Evolutionary conservation across 73 alveolate species (phyloP), one percentile per base, ranked within the genome.

Genomic region (Loxodes magnus): DNA sequence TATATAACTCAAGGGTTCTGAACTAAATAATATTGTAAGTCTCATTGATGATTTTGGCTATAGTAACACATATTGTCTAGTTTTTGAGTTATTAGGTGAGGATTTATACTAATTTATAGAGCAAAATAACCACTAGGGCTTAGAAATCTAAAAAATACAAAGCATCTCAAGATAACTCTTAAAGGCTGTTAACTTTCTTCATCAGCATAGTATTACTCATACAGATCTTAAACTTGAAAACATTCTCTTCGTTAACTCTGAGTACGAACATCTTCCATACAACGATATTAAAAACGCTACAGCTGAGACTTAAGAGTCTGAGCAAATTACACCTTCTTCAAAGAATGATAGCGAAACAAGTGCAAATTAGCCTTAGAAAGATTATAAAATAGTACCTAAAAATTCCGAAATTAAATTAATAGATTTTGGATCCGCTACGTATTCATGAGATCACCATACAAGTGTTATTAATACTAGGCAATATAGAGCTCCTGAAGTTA

Each of bases 221-320:
- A 80, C 94, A 26, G 94, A 86, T 63, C 56, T 86, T 41, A 86
- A 86, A 50, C 96, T 92, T 26, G 94, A 86, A 71, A 86, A 86
- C 43, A 75, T 86, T 21, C 72, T 86, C 25, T 66, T 86, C 38
- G 54, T 73, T 16, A 67, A 39, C 1, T 54, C 25, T n/a, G n/a
- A n/a, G 3, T 52, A 22, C 39, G 59, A 10, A 25, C 35, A 7
- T 50, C 29, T 14, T 5, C 36, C 43, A 12, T 19, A 7, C 49
- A 23, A n/a, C 26, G 51, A n/a, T n/a, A n/a, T n/a, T n/a, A n/a
- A n/a, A n/a, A n/a, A n/a, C n/a, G n/a, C n/a, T n/a, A n/a, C n/a
- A n/a, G n/a, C n/a, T n/a, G n/a, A n/a, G n/a, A n/a, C n/a, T n/a
- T n/a, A 49, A 15, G 3, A 3, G 33, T 46, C 15, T 29, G 21